These are phyloP conservation scores for Chlamydomonas eustigma DNA, from an alignment of 139 green algal genomes.

Conservation along the genomic window DNA sequence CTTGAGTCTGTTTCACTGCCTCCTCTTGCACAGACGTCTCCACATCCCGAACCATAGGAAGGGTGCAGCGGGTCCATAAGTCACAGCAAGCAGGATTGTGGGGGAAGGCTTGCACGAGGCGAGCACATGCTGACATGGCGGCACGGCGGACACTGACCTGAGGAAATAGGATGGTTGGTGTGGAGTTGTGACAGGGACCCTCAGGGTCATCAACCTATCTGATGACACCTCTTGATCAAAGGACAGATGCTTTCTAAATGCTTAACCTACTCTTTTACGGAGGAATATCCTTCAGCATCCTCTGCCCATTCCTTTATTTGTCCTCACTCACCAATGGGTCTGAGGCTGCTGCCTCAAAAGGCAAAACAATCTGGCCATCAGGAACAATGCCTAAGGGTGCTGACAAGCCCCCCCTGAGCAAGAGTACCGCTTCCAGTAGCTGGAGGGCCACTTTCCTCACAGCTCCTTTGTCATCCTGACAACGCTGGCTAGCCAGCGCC, in stretches of 20 bases:
- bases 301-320: too few species aligned
- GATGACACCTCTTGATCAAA: too few species aligned
- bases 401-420: slow-evolving; percentile 34
- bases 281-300: too few species aligned
- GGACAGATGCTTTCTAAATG: too few species aligned
- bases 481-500: slow-evolving; percentile 42
- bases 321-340: slow-evolving; percentile 53
- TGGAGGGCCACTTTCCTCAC: slow-evolving; percentile 64
- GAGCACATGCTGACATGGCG: slow-evolving; percentile 37
- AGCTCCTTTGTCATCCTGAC: slow-evolving; percentile 60
- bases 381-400: slow-evolving; percentile 19
- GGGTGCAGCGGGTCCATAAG: slow-evolving; percentile 53
- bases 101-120: slow-evolving; percentile 49
- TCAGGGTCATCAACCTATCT: too few species aligned
- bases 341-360: slow-evolving; percentile 51
- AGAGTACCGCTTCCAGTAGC: slow-evolving; percentile 60
- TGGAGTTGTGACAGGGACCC: neutral
- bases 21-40: slow-evolving; percentile 28
- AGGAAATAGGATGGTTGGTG: slow-evolving; percentile 1
- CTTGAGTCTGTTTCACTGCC: slow-evolving; percentile 13
- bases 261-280: too few species aligned
- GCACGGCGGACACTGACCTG: slow-evolving; percentile 68
- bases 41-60: slow-evolving; percentile 62
- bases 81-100: slow-evolving; percentile 29
- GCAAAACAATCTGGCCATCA: slow-evolving; percentile 36